phyloP scores from a whole-genome alignment of 768 basidiomycete genomes.

The Russula vinacea region DNA sequence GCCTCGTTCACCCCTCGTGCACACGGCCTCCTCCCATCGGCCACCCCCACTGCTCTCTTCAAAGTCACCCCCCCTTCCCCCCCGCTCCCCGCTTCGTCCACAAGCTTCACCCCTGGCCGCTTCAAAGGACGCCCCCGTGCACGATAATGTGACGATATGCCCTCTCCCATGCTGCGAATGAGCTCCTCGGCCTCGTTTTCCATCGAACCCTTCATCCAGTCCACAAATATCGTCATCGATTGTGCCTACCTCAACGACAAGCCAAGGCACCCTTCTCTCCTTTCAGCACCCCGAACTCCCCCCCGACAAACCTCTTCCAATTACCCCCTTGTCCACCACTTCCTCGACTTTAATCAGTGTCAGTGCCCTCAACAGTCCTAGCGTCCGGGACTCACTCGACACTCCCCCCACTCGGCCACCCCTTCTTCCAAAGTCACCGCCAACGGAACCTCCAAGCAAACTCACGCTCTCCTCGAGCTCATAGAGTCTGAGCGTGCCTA shows the following conservation, averaged over 20 bases:
- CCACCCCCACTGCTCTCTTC: slow-evolving; percentile 14
- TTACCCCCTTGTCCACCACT: slow-evolving; percentile 33
- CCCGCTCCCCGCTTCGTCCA: slow-evolving; percentile 37
- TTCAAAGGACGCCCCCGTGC: slow-evolving; percentile 18
- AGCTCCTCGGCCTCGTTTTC: slow-evolving; percentile 35
- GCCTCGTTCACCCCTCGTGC: slow-evolving; percentile 40
- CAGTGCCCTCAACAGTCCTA: slow-evolving; percentile 22
- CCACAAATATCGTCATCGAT: slow-evolving; percentile 17
- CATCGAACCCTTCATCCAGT: slow-evolving; percentile 21
- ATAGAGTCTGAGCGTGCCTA: slow-evolving; percentile 78
- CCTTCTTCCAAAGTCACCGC: slow-evolving; percentile 21
- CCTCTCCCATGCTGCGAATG: slow-evolving; percentile 30
- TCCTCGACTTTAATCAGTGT: slow-evolving; percentile 24
- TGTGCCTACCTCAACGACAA: slow-evolving; percentile 30
- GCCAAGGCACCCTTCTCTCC: slow-evolving; percentile 14
- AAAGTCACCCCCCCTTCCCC: slow-evolving; percentile 34
- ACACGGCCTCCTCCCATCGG: slow-evolving; percentile 29
- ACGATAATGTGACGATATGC: too few relatives aligned
- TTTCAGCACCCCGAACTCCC: slow-evolving; percentile 27
- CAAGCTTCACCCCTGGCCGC: slow-evolving; percentile 25
- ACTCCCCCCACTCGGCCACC: slow-evolving; percentile 27
- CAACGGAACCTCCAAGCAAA: slow-evolving; percentile 56
- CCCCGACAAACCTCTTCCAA: slow-evolving; percentile 38
- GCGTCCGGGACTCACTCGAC: slow-evolving; percentile 12
- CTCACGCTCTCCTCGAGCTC: slow-evolving; percentile 74